Evolutionary conservation across 179 eudicot genomes (phyloP), one percentile per base, ranked within the genome.

Genomic region (Nepenthes alata): DNA sequence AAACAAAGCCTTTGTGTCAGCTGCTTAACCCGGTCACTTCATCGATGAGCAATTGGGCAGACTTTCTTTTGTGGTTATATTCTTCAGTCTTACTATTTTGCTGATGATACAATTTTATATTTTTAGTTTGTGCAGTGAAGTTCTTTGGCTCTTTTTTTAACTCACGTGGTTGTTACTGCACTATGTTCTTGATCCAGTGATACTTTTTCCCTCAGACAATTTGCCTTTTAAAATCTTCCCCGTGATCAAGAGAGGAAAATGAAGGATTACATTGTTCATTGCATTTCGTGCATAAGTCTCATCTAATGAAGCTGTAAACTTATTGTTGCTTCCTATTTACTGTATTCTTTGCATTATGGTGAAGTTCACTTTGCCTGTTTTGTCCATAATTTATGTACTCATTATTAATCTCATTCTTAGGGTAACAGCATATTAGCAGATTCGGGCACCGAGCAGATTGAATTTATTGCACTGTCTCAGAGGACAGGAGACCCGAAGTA

Each of bases 371-470:
- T 50, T 25, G 25, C 1, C 25, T 25, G 25, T 1, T 25, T 25
- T 25, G 25, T 25, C 25, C 25, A 0, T 25, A 25, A 25, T 25
- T 25, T 25, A 25, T 25, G 25, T 25, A 25, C 25, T 25, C 25
- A 25, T 25, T 25, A 25, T 25, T 25, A 25, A 65, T 59, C 15
- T n/a, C 60, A 9, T 38, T 47, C 58, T 55, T 67, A 95, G 99
- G 99, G 96, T 64, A 81, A 85, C 41, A 85, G 96, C 73, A 85
- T 95, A 72, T 74, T 95, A 67, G 99, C 99, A 52, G 99, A 95
- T 85, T 91, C 97, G 71, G 99, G 86, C 72, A 90, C 99, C 16
- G 99, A 94, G 78, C 97, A 91, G 78, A 80, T 95, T 67, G 99
- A 95, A 71, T 95, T 95, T 71, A 95, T 95, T 72, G 99, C 96